phyloP scores from a whole-genome alignment of 352 stramenopile genomes.

The Globisporangium solare region DNA sequence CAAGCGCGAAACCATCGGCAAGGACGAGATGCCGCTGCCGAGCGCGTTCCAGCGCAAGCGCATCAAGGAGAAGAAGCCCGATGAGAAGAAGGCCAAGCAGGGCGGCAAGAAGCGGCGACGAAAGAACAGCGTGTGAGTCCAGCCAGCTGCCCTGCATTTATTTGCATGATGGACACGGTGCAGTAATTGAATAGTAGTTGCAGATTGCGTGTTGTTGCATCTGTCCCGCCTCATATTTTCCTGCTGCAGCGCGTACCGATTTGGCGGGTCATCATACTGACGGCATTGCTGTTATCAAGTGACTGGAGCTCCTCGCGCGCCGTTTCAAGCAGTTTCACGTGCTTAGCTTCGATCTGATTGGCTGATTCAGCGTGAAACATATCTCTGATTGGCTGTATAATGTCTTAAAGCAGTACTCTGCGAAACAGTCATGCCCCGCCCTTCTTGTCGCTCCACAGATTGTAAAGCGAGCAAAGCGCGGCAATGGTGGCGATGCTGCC shows the following conservation, averaged over 20 bases:
- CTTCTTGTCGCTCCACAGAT: not conserved
- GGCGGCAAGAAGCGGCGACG: constrained; percentile 26
- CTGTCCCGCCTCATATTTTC: not conserved
- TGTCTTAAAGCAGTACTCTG: not conserved
- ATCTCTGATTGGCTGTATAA: not conserved
- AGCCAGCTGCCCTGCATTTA: too few relatives aligned
- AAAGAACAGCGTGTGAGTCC: constrained; percentile 23
- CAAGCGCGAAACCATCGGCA: constrained; percentile 48
- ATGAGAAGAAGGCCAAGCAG: constrained; percentile 35
- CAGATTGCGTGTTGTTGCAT: too few relatives aligned
- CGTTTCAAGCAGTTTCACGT: constrained; percentile 1
- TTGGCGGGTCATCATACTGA: too few relatives aligned
- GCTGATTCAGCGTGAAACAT: not conserved
- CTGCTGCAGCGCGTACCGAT: not conserved
- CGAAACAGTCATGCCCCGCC: too few relatives aligned
- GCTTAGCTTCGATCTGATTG: not conserved
- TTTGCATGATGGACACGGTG: too few relatives aligned
- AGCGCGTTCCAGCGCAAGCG: constrained; percentile 71
- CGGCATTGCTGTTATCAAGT: not conserved
- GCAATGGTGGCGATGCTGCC: constrained; percentile 27
- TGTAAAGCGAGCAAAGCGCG: not conserved
- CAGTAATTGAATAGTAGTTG: not conserved
- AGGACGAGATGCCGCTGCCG: constrained; percentile 65
- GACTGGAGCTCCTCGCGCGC: not conserved
- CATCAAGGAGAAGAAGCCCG: constrained; percentile 39